Evolutionary conservation across 305 asterid genomes (phyloP).

Genomic region (Fraxinus baroniana): DNA sequence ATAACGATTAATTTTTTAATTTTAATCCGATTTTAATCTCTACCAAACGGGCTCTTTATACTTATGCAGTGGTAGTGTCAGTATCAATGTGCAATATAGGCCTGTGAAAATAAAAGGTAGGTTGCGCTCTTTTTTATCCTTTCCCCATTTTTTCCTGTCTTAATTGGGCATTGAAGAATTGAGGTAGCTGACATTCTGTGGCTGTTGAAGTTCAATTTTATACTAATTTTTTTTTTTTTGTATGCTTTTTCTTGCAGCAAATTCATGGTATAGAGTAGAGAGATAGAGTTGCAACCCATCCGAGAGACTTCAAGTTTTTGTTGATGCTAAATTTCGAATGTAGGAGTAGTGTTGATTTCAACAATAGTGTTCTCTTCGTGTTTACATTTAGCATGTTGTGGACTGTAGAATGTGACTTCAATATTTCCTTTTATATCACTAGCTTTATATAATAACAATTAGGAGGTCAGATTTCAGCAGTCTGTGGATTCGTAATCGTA

Average conservation of each 20-base stretch:
- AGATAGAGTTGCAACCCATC: not conserved
- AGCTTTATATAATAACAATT: not conserved
- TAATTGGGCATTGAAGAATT: not conserved
- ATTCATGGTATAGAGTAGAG: constrained; percentile 17
- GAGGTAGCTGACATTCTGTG: not conserved
- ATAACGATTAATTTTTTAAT: no score
- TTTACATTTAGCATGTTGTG: not conserved
- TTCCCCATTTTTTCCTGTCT: not conserved
- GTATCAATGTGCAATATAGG: not conserved
- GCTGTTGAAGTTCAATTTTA: not conserved
- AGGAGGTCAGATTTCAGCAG: not conserved
- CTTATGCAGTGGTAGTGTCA: not conserved
- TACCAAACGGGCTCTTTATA: no score
- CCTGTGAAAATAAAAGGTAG: not conserved
- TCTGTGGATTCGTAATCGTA: not conserved
- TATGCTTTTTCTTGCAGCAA: constrained; percentile 33
- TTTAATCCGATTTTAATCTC: no score
- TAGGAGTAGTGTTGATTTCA: constrained; percentile 32
- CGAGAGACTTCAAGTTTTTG: constrained; percentile 1
- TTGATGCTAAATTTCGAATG: constrained; percentile 24
- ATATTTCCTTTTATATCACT: not conserved
- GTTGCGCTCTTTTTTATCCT: not conserved
- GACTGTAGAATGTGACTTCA: not conserved
- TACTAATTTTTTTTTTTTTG: not conserved
- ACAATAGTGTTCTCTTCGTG: constrained; percentile 2